phyloP scores from a whole-genome alignment of 108 stramenopile species.

The Discostella pseudostelligera region DNA sequence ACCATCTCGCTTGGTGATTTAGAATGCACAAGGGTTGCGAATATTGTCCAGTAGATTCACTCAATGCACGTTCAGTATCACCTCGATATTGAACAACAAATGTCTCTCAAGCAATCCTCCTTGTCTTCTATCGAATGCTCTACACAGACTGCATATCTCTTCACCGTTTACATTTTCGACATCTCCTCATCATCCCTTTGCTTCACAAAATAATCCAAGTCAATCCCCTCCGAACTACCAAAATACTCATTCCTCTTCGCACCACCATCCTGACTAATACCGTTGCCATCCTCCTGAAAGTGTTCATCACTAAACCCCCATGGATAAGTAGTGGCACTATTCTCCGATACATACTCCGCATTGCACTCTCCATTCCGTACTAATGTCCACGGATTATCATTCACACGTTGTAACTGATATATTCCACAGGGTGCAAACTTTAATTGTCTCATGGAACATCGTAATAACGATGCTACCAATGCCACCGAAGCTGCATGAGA shows the following conservation, averaged over 20 bases:
- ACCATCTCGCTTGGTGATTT: too few relatives aligned
- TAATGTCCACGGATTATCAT: conserved; percentile 29
- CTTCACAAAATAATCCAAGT: conserved; percentile 40
- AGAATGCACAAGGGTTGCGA: too few relatives aligned
- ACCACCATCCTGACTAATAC: neutral
- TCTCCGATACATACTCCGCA: conserved; percentile 27
- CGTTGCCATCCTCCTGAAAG: conserved; percentile 20
- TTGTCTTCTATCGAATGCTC: too few relatives aligned
- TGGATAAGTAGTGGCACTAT: conserved; percentile 31
- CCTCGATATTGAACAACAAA: too few relatives aligned
- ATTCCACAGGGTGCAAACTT: conserved; percentile 46
- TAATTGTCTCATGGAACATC: conserved; percentile 26
- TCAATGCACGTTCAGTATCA: too few relatives aligned
- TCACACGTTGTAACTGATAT: conserved; percentile 19
- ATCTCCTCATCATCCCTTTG: neutral
- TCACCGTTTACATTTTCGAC: conserved; percentile 16
- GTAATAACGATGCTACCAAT: conserved; percentile 29
- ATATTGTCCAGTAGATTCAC: too few relatives aligned
- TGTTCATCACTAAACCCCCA: conserved; percentile 37
- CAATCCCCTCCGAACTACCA: conserved; percentile 27
- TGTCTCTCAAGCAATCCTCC: too few relatives aligned
- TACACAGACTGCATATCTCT: too few relatives aligned
- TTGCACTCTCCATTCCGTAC: conserved; percentile 23
- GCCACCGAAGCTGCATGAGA: conserved; percentile 43
- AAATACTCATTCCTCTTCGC: conserved; percentile 2